Conservation (phyloP, 805 yeast genomes). For the Yarrowia osloensis region DNA sequence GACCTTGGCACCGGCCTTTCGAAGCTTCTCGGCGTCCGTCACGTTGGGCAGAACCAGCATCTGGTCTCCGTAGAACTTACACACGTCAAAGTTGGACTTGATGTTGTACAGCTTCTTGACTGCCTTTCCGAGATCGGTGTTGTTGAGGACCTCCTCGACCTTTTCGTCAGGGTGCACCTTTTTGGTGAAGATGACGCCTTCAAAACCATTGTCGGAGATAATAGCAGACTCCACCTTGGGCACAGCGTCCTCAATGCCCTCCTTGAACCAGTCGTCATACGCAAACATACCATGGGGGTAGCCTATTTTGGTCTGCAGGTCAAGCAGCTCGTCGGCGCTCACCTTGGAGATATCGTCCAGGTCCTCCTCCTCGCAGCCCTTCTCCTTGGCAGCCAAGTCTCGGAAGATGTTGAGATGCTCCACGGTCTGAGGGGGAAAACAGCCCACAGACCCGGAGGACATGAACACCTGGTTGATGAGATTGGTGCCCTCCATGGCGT, state of each 20-base stretch:
- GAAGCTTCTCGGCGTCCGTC: background rate
- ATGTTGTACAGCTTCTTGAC: conserved; percentile 8
- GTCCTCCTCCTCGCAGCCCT: background rate
- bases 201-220: background rate
- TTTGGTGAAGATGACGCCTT: conserved; percentile 12
- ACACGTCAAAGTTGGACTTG: background rate
- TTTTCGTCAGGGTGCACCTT: background rate
- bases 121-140: background rate
- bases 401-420: background rate
- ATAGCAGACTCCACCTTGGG: background rate
- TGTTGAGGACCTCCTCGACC: conserved; percentile 8
- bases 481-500: background rate
- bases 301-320: background rate
- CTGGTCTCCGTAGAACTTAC: conserved; percentile 22
- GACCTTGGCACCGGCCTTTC: conserved; percentile 33
- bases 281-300: conserved; percentile 11
- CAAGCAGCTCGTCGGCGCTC: background rate
- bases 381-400: background rate
- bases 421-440: conserved; percentile 2
- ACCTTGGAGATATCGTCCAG: background rate
- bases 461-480: conserved; percentile 10
- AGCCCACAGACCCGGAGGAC: conserved; percentile 6
- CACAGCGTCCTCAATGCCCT: background rate
- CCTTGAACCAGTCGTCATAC: conserved; percentile 8
- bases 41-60: conserved; percentile 4